These are phyloP conservation scores for Teunomyces tritomae DNA, from an alignment of 805 yeast species.

Conservation along the genomic window DNA sequence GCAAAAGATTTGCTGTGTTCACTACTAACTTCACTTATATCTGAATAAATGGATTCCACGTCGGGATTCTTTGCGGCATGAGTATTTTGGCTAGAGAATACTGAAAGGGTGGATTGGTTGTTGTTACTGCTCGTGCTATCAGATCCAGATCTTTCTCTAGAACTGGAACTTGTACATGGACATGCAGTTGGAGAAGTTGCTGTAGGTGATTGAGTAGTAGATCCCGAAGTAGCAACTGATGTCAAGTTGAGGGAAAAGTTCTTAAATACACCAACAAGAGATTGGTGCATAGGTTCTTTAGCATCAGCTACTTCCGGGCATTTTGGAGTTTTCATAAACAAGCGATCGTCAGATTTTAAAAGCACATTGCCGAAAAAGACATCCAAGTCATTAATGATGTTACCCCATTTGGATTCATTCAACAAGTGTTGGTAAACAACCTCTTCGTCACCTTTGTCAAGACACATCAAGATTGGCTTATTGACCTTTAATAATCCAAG, in stretches of 20 bases:
- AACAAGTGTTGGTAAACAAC: conserved; percentile 43
- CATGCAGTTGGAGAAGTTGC: conserved; percentile 3
- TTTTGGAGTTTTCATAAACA: conserved; percentile 17
- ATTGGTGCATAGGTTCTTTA: conserved; percentile 3
- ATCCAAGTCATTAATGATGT: conserved; percentile 33
- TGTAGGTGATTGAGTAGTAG: neutral
- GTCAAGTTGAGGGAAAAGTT: conserved; percentile 21
- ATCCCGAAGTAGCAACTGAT: conserved; percentile 7
- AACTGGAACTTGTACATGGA: conserved; percentile 13
- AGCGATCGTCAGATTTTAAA: conserved; percentile 33
- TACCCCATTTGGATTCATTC: conserved; percentile 45
- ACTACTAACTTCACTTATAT: conserved; percentile 12
- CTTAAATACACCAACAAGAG: conserved; percentile 30
- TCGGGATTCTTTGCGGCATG: conserved; percentile 6
- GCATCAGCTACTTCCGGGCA: neutral
- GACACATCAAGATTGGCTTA: conserved; percentile 40
- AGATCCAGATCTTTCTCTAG: conserved; percentile 9
- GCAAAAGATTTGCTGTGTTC: conserved; percentile 12
- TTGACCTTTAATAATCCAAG: conserved; percentile 51
- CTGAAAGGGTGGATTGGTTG: conserved; percentile 20
- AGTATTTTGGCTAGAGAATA: conserved; percentile 15
- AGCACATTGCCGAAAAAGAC: conserved; percentile 38
- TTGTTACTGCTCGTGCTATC: conserved; percentile 4
- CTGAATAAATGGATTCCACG: conserved; percentile 15
- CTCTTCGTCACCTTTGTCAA: conserved; percentile 37